Evolutionary conservation across 2,329 filamentous ascomycete species (phyloP), one percentile per base, ranked within the genome.

Genomic region (Aspergillus sp.): DNA sequence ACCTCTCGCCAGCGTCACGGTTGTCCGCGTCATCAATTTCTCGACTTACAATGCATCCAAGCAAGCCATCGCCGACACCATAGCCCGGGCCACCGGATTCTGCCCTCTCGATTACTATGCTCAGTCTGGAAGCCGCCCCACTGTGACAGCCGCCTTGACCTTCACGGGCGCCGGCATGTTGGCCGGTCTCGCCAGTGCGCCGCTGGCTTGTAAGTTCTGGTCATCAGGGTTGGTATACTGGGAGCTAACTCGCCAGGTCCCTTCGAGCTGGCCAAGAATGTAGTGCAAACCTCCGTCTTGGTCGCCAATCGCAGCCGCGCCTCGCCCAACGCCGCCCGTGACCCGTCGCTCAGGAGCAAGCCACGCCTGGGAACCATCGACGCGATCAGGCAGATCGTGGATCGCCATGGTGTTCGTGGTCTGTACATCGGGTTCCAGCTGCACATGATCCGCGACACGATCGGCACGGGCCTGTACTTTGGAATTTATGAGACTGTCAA

Each of bases 211-310:
- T 67, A 53, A 42, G 63, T 42, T 11, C 3, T 19, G 15, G 25
- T 29, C 8, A n/a, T 11, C 15, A 15, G 24, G 26, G 11, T n/a
- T 4, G 10, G 26, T 10, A 8, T 12, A 1, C 13, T 15, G 12
- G 5, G 35, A 15, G 11, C 36, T 41, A 26, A 43, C 24, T 14
- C 5, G 29, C 27, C 17, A 66, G 64, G 64, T 37, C 64, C 64
- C 1, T 64, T 68, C 32, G 64, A 68, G 48, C 46, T 67, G 20
- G 59, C 64, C 30, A 68, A 68, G 44, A 68, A 68, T 35, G 64
- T 66, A 4, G 62, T 66, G 11, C 64, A 68, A 42, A 66, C 64
- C 6, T 67, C 64, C 1, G 64, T 68, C 20, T 45, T 68, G 29
- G 61, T 68, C 39, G 57, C 61, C 6, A 57, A 63, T 24, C 52